phyloP scores from a whole-genome alignment of 2,329 filamentous ascomycete species.

The Fusarium sp. region DNA sequence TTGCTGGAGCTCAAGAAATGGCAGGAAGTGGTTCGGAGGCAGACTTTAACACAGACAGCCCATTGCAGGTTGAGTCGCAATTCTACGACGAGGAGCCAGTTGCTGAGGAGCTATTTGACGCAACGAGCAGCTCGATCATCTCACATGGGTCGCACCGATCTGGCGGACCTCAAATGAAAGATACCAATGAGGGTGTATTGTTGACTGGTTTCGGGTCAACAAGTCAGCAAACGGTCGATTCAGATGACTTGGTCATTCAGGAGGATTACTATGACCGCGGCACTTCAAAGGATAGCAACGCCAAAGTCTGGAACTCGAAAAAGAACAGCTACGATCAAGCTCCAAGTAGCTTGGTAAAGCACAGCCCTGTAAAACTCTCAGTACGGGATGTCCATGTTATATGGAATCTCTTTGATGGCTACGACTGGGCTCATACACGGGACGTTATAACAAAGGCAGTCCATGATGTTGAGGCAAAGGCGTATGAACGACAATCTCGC shows the following conservation, averaged over 20 bases:
- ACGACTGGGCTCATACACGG: constrained; percentile 92
- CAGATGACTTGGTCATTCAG: constrained; percentile 76
- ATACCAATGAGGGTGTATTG: constrained; percentile 55
- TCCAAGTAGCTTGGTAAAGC: constrained; percentile 70
- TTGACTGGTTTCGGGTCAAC: constrained; percentile 52
- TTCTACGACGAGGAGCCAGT: constrained; percentile 61
- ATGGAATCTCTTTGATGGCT: constrained; percentile 98
- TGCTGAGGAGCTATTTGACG: constrained; percentile 64
- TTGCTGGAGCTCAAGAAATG: constrained; percentile 66
- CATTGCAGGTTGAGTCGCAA: constrained; percentile 59
- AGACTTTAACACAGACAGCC: constrained; percentile 52
- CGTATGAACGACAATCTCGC: constrained; percentile 77
- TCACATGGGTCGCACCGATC: constrained; percentile 42
- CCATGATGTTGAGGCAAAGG: constrained; percentile 85
- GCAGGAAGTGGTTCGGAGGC: constrained; percentile 55
- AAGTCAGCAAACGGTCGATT: constrained; percentile 62
- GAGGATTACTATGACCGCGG: constrained; percentile 81
- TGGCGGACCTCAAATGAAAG: constrained; percentile 50
- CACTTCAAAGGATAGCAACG: constrained; percentile 72
- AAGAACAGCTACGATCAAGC: constrained; percentile 80
- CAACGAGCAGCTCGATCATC: constrained; percentile 54
- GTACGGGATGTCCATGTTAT: constrained; percentile 92
- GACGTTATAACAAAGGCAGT: constrained; percentile 90
- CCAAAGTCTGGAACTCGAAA: constrained; percentile 83
- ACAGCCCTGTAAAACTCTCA: constrained; percentile 80